Base-by-base conservation (phyloP, 2,329 filamentous ascomycete genomes). In the Bipolaris victoriae region DNA sequence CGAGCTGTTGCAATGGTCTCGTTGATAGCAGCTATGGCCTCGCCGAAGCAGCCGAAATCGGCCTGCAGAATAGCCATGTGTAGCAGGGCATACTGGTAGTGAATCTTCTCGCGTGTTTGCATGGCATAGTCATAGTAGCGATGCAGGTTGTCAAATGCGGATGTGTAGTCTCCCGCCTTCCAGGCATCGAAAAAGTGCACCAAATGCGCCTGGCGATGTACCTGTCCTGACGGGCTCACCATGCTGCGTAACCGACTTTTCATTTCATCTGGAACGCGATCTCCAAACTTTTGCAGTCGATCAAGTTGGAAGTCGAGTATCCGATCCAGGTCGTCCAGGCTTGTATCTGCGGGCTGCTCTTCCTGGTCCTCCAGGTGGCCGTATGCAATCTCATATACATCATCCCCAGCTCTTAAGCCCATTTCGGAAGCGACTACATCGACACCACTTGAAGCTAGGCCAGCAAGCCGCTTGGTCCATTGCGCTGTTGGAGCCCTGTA, bases 51-150 rank as follows among this genome's bases (percentile, higher is more conserved):
- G 45, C 93, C 93, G 79, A 98, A 98, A 74, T 98, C 95, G 15
- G 93, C 91, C 71, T 99, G 94, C 4, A 98, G 84, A 33, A 97
- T 91, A 3, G 93, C 94, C 57, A 97, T 84, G 71, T 97, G 97
- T 71, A 99, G 88, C 13, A 98, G 80, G 0, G 95, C 95, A 72
- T 97, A 97, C 72, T 98, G 95, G 70, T 99, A 98, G 68, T 93
- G 93, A 5, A 90, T 85, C 22, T 90, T 88, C 68, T 96, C 90
- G 58, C 88, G 82, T 64, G 88, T 90, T 68, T 95, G 90, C 86
- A 96, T 92, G 1, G 93, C 95, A 76, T 97, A 97, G 75, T 99
- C 95, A 69, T 97, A 99, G 76, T 97, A 99, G 49, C 92, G 88
- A 75, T 98, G 93, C 18, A 99, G 82, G 64, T 89, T 89, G 69